Evolutionary conservation across 148 eudicot species (phyloP), one percentile per base, ranked within the genome.

Genomic region (Salicornia ramosissima): DNA sequence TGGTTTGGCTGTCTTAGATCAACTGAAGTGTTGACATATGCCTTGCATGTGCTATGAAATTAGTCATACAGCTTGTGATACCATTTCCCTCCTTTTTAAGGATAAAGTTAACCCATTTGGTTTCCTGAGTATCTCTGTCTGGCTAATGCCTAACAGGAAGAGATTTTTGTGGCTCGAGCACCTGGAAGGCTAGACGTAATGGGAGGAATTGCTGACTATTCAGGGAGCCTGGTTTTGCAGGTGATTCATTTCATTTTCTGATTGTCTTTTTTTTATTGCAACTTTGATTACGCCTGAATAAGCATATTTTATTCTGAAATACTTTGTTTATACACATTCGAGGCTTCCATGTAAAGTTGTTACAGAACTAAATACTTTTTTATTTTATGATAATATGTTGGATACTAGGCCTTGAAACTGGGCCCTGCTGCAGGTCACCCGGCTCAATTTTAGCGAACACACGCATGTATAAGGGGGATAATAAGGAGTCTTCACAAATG

Each of bases 171-270:
- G 83, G 79, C 99, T 63, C 84, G 99, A 82, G 99, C 99, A 77
- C 99, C 99, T 70, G 99, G 99, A 80, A 83, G 99, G 82, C 80
- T 94, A 84, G 99, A 94, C 78, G 96, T 94, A 62, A 87, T 94
- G 83, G 99, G 99, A 69, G 99, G 99, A 43, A 88, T 94, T 59
- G 99, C 99, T 55, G 99, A 94, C 76, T 94, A 94, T 78, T 94
- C 99, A 64, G 99, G 99, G 66, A 84, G 99, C 77, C 99, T 94
- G 70, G 99, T 94, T 43, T 79, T 94, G 77, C 99, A 94, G 99
- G 99, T 94, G 61, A 67, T 55, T 46, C 55, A 29, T 70, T 63
- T 43, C 36, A 6, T 47, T 53, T 36, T 64, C 30, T 21, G 16
- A 34, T 55, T 39, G 5, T 50, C 12, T 34, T 15, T n/a, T 3